phyloP scores from a whole-genome alignment of 805 yeast species.

The Saccharomycopsis sp. region DNA sequence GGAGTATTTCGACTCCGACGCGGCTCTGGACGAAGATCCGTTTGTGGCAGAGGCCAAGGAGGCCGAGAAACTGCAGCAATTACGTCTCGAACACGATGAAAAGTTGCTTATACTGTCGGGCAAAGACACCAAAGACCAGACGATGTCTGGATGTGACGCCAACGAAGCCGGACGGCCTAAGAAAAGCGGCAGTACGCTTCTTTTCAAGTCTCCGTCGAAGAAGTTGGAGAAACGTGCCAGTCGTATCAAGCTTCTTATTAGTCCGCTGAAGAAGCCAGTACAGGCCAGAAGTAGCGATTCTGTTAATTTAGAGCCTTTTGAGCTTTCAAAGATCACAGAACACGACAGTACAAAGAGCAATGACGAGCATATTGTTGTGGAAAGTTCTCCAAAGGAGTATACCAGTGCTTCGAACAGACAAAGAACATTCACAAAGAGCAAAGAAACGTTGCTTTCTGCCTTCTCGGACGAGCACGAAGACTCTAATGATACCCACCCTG shows the following conservation, averaged over 20 bases:
- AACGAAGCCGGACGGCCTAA: no score
- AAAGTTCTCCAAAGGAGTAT: no score
- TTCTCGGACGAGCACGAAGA: background rate
- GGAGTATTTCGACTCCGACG: conserved; percentile 11
- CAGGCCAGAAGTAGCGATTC: background rate
- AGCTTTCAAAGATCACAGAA: background rate
- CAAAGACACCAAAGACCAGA: background rate
- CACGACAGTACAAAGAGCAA: background rate
- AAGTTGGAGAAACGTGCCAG: conserved; percentile 5
- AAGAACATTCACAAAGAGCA: conserved; percentile 4
- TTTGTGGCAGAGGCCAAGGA: conserved; percentile 1
- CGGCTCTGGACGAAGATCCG: background rate
- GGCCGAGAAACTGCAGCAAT: no score
- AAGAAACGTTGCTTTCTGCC: conserved; percentile 14
- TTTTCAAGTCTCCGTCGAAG: background rate
- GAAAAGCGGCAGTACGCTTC: no score
- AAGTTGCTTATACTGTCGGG: no score
- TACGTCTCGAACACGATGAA: no score
- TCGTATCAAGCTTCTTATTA: conserved; percentile 15
- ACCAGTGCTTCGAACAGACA: background rate
- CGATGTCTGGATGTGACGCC: no score
- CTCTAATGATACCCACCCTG: background rate
- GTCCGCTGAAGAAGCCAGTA: conserved; percentile 14
- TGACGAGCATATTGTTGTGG: background rate
- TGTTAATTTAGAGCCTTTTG: background rate